Evolutionary conservation across 2,329 filamentous ascomycete genomes (phyloP).

Genomic region (Fusarium sp.): DNA sequence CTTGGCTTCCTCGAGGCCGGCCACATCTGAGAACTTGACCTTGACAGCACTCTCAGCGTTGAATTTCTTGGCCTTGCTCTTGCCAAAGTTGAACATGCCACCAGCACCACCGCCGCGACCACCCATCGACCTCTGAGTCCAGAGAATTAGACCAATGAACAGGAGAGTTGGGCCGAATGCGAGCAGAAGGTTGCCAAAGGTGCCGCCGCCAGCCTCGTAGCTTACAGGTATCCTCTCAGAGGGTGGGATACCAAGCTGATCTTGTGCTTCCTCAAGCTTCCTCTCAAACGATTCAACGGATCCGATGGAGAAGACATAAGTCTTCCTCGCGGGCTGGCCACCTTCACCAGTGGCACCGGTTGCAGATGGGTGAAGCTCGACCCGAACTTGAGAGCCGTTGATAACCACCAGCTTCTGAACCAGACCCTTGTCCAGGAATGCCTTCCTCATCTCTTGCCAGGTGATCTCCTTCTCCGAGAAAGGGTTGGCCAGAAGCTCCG

Average conservation of each 20-base stretch:
- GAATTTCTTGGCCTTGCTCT: constrained; percentile 96
- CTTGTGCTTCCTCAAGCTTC: constrained; percentile 88
- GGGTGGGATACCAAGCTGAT: constrained; percentile 87
- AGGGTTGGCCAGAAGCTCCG: constrained; percentile 59
- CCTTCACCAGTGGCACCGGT: constrained; percentile 47
- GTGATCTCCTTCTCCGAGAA: constrained; percentile 82
- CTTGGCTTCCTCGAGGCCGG: constrained; percentile 98
- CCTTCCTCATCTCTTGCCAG: constrained; percentile 95
- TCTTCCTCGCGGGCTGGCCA: constrained; percentile 47
- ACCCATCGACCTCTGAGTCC: constrained; percentile 82
- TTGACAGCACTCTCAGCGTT: constrained; percentile 97
- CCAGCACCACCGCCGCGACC: constrained; percentile 75
- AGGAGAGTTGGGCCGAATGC: constrained; percentile 89
- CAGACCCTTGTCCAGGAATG: constrained; percentile 95
- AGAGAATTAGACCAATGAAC: constrained; percentile 87
- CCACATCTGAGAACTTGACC: constrained; percentile 97
- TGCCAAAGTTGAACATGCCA: constrained; percentile 95
- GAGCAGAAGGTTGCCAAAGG: constrained; percentile 81
- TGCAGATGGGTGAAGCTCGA: constrained; percentile 84
- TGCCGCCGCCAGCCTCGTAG: constrained; percentile 84
- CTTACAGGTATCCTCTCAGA: constrained; percentile 94
- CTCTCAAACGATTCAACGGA: constrained; percentile 94
- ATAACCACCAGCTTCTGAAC: constrained; percentile 93
- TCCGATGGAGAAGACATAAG: constrained; percentile 94
- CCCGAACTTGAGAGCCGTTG: constrained; percentile 79